A percentile compares a stretch with the other conserved stretches of the same genome.
phyloP scores from a whole-genome alignment of 371 early-diverging fungal species.

The Blakeslea trispora region DNA sequence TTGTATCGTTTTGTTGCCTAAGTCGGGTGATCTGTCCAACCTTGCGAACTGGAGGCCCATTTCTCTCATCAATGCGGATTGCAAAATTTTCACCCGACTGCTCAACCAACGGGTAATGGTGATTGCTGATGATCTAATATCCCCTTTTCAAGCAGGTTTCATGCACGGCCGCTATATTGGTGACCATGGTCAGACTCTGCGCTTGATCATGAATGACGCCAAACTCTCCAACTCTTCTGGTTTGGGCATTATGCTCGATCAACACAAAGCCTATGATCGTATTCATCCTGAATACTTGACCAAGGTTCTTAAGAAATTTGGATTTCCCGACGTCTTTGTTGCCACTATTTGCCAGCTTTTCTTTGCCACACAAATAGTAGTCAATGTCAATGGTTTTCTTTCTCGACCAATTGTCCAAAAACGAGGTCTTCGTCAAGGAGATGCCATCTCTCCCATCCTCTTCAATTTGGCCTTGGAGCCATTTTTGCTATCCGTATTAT shows the following conservation, averaged over 20 bases:
- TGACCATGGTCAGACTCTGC: slow-evolving; percentile 14
- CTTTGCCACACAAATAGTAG: slow-evolving; percentile 4
- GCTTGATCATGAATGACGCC: slow-evolving; percentile 2
- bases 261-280: slow-evolving; percentile 28
- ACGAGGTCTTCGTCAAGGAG: slow-evolving; percentile 28
- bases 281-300: slow-evolving; percentile 19
- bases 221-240: background rate
- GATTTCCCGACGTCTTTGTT: slow-evolving; percentile 11
- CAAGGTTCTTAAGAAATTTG: slow-evolving; percentile 5
- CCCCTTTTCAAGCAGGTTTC: slow-evolving; percentile 24
- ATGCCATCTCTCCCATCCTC: slow-evolving; percentile 23
- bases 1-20: slow-evolving; percentile 9
- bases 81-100: slow-evolving; percentile 25
- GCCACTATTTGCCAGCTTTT: slow-evolving; percentile 8
- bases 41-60: slow-evolving; percentile 31
- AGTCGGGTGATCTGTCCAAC: slow-evolving; percentile 1
- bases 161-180: slow-evolving; percentile 14
- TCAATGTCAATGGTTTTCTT: slow-evolving; percentile 22
- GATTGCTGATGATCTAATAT: background rate
- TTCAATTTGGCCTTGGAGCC: slow-evolving; percentile 28
- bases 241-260: slow-evolving; percentile 20
- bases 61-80: slow-evolving; percentile 15
- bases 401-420: slow-evolving; percentile 4
- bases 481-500: background rate
- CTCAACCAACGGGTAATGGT: slow-evolving; percentile 10